Evolutionary conservation across 2,329 filamentous ascomycete species (phyloP), one percentile per base, ranked within the genome.

Genomic region (Diatrype stigma): DNA sequence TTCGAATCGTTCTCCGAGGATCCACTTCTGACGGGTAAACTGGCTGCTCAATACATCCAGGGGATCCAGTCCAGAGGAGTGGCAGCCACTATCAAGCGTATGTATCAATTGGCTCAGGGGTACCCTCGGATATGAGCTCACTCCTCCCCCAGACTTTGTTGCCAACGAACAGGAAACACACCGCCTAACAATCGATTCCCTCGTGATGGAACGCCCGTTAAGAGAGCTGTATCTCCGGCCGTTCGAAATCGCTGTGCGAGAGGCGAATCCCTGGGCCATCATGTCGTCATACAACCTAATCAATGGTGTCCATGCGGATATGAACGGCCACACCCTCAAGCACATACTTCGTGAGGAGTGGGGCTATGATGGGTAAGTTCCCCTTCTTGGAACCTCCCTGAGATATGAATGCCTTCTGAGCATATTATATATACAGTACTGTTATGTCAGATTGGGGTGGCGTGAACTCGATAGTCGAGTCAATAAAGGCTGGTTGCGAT

Each of bases 1-100:
- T 95, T 94, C 59, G 90, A 95, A 69, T 91, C 89, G 0, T 94
- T 91, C 66, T 90, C 87, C 0, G 90, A 94, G 67, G 90, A 94
- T 58, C 89, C 89, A 0, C 79, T 86, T 10, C 76, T 95, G 5
- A 89, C 88, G 0, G 88, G 88, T 30, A 87, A 85, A 55, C 72
- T 91, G 53, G 86, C 87, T 12, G 81, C 86, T 1, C 79, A 86
- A 53, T 89, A 89, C 55, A 85, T 89, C 62, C 83, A 81, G 45
- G 87, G 87, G 7, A 73, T 89, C 49, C 89, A 94, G 63, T 84
- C 85, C 22, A 85, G 83, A 53, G 85, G 86, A 1, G 79, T 94
- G 35, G 84, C 85, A 7, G 87, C 89, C 11, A 90, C 89, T 0
- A 84, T 92, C 58, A 94, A 94, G 73, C 89, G 87, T 82, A 56